Base-by-base conservation (phyloP, 1,284 basidiomycete species). In the Rhodotorula mucilaginosa region DNA sequence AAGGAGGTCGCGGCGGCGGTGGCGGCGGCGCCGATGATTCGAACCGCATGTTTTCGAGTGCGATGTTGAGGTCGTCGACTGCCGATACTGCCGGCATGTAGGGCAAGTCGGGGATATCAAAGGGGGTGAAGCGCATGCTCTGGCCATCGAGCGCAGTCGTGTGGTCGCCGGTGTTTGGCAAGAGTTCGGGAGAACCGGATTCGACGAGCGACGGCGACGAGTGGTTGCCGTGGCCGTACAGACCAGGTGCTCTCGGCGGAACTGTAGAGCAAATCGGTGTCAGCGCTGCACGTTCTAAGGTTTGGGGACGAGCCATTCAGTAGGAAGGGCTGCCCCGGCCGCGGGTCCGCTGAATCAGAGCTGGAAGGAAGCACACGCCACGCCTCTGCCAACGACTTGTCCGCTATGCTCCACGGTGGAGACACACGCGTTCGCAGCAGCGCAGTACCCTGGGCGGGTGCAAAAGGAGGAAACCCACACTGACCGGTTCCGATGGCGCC, bases 161-260 rank as follows among this genome's bases (percentile, higher is more conserved):
- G 48, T 31, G 60, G n/a, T 48, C 61, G 39, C 26, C 49, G 52
- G 65, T 26, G n/a, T 58, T 52, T 34, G 69, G 57, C 26, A 39
- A 18, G 10, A 34, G 44, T 26, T 47, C 48, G 29, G 51, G 47
- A 12, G n/a, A 31, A 19, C 52, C 52, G 48, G 58, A 68, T 34
- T 56, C 54, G 26, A 70, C 72, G 54, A 76, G 71, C 2, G 75
- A 70, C 2, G 75, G 75, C 7, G 70, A 71, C 16, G 72, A 74
- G 60, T 76, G 71, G 58, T 74, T 76, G 10, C 71, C 73, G 48
- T 74, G 73, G 39, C 49, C 59, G 73, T 76, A 76, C 18, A 76
- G 26, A 13, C 68, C 72, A 21, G 72, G 59, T 15, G 57, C 62
- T 34, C 70, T 58, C 2, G 68, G 68, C 19, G 67, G 44, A 7